Evolutionary conservation across 805 yeast genomes (phyloP), one percentile per base, ranked within the genome.

Genomic region (Zygosaccharomyces kombuchaensis): DNA sequence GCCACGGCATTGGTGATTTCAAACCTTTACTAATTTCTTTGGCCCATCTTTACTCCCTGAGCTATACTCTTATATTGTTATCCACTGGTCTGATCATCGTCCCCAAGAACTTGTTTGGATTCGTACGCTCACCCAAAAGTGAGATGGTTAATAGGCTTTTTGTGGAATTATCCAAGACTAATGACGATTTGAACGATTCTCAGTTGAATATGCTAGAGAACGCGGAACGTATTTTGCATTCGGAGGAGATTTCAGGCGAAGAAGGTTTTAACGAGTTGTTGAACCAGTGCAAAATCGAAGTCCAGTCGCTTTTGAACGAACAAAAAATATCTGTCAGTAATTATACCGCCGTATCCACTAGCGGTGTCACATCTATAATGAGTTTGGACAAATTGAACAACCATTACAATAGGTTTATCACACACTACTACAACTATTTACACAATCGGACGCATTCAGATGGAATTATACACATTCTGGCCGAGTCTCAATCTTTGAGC

Each of bases 121-220:
- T 27, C 3, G 53, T 48, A 6, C 49, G 47, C 17, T 35, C 43
- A 7, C 49, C 58, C 2, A 48, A 51, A 19, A 40, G 40, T n/a
- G 52, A 53, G 22, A 40, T 46, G 13, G 51, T 54, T 22, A 56
- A 62, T 43, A 46, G 47, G 22, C 43, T 61, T 10, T 64, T 58
- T 38, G 59, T 64, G 23, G 58, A 60, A 40, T 41, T 64, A 34
- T 59, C 65, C 44, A 61, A 62, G 48, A 52, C 54, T 3, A 64
- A 62, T 34, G 68, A 64, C 25, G 66, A 63, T 36, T 30, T 60
- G 36, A 63, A 62, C 38, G 68, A 62, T 31, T 44, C 60, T 2
- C 58, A 56, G 45, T 38, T 64, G 35, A 54, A 54, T 21, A 40
- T 60, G 48, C 40, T 58, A 8, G 67, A 64, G 19, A 53, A 48